These are phyloP conservation scores for Fragilariopsis cylindrus DNA, from an alignment of 108 stramenopile genomes.

Conservation along the genomic window DNA sequence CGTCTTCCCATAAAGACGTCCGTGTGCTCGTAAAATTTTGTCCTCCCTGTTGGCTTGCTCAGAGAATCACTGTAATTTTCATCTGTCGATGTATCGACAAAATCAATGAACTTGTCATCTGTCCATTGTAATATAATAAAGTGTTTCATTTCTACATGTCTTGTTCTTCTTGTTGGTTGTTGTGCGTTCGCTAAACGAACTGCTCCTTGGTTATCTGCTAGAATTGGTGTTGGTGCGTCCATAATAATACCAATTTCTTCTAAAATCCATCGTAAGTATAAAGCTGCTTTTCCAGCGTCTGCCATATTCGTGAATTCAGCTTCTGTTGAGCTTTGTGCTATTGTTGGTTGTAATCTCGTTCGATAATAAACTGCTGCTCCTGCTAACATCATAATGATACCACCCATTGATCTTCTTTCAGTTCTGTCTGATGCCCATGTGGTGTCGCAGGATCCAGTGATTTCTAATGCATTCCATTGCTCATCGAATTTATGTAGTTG, in stretches of 20 bases:
- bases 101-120: too few relatives aligned
- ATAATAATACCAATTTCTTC: slow-evolving; percentile 12
- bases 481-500: too few relatives aligned
- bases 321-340: slow-evolving; percentile 32
- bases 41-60: too few relatives aligned
- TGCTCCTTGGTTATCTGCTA: slow-evolving; percentile 38
- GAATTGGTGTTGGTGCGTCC: slow-evolving; percentile 14
- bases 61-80: too few relatives aligned
- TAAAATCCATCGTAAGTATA: slow-evolving; percentile 30
- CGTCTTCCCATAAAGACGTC: too few relatives aligned
- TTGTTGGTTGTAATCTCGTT: slow-evolving; percentile 23
- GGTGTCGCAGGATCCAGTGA: slow-evolving; percentile 24
- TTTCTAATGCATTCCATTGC: too few relatives aligned
- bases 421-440: slow-evolving; percentile 33
- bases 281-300: slow-evolving; percentile 32
- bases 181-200: slow-evolving; percentile 30
- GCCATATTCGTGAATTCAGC: slow-evolving; percentile 25
- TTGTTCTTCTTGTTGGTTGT: slow-evolving; percentile 22
- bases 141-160: too few relatives aligned
- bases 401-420: slow-evolving; percentile 28
- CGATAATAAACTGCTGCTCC: slow-evolving; percentile 35
- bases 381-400: slow-evolving; percentile 26
- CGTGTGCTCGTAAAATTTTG: too few relatives aligned
- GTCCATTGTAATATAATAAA: too few relatives aligned
- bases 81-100: too few relatives aligned